Conservation (phyloP, 345 rosid species). For the Citrus unshiu region DNA sequence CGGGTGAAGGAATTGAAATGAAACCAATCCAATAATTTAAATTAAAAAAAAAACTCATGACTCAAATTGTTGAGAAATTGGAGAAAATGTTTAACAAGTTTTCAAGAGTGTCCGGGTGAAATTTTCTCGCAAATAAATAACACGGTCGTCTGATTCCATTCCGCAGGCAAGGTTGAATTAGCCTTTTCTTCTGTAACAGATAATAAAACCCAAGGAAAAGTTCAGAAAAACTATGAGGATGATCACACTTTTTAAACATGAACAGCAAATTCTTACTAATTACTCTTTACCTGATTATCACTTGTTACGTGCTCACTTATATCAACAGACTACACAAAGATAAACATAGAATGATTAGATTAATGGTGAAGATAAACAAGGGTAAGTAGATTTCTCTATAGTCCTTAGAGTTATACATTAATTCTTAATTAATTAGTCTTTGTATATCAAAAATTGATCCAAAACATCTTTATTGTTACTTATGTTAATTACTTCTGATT, state of each 20-base stretch:
- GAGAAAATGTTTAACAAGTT: constrained; percentile 69
- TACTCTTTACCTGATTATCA: constrained; percentile 60
- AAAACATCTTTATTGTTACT: too few relatives aligned
- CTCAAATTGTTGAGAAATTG: constrained; percentile 59
- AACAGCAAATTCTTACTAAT: background rate
- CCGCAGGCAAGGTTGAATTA: constrained; percentile 68
- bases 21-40: too few relatives aligned
- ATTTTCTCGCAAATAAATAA: constrained; percentile 92
- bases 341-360: background rate
- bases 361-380: background rate
- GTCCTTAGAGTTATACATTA: background rate
- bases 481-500: too few relatives aligned
- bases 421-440: background rate
- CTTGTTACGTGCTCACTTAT: constrained; percentile 75
- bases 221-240: background rate
- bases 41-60: background rate
- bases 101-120: constrained; percentile 66
- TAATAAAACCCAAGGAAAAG: background rate
- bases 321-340: constrained; percentile 64
- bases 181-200: constrained; percentile 47
- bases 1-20: too few relatives aligned
- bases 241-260: background rate
- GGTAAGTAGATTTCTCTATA: background rate
- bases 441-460: too few relatives aligned
- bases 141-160: constrained; percentile 92